Conservation (phyloP, 164 flowering plant genomes). For the Cinnamomum micranthum region DNA sequence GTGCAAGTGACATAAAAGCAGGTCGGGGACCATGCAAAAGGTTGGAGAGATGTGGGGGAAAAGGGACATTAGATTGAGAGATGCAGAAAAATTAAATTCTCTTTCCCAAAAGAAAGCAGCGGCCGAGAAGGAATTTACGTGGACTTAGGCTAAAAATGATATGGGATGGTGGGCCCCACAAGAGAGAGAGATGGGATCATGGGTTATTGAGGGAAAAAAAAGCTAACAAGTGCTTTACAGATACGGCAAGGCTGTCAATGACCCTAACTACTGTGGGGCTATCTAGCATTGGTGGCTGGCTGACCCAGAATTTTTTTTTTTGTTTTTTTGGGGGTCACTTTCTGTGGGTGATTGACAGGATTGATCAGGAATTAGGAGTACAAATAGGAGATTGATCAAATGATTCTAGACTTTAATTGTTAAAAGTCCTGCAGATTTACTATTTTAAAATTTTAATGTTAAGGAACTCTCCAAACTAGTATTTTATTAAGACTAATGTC, state of each 20-base stretch:
- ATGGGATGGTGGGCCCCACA: background rate
- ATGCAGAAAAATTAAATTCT: background rate
- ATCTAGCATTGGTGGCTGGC: background rate
- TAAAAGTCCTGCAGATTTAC: too few species aligned
- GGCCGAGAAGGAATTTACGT: conserved; percentile 8
- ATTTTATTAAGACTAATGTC: too few species aligned
- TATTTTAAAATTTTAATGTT: too few species aligned
- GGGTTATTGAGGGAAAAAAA: background rate
- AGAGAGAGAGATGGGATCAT: background rate
- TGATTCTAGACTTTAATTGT: too few species aligned
- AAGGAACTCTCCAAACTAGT: too few species aligned
- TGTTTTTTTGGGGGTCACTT: too few species aligned
- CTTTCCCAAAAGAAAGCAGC: background rate
- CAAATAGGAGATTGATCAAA: background rate
- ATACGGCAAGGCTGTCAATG: background rate
- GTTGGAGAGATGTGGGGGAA: background rate
- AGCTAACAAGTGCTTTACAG: background rate
- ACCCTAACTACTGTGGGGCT: background rate
- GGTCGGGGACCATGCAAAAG: background rate
- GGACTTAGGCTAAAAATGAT: background rate
- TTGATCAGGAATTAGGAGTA: background rate
- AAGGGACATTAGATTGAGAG: background rate
- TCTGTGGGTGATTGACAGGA: too few species aligned
- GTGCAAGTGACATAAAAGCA: background rate
- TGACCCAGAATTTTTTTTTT: background rate